Evolutionary conservation across 1,139 yeast species (phyloP), one percentile per base, ranked within the genome.

Genomic region (Pneumocystis canis): DNA sequence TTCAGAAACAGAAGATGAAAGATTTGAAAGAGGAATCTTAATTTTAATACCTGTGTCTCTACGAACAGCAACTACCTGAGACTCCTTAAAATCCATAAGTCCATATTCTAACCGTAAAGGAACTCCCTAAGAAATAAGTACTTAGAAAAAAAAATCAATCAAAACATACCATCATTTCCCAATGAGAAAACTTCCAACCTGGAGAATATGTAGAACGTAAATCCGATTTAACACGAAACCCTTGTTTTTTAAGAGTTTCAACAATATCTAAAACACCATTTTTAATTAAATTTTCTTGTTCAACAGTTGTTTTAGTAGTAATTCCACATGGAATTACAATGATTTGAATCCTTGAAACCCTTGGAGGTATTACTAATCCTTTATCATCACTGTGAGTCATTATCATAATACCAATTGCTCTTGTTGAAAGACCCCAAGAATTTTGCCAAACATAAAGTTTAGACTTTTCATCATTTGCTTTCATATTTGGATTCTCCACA

Each of bases 361-460:
- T 83, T 70, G 99, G 99, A 67, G 99, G 99, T 70, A 94, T 81
- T 61, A 94, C 98, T 71, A 94, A 81, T 74, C 99, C 99, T 80
- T 89, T 90, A 80, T 94, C 90, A 77, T 94, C 99, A 58, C 97
- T 89, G 75, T 94, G 99, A 66, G 89, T 84, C 99, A 94, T 94
- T 66, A 89, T 87, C 98, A 92, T 92, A 69, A 94, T 98, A 80
- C 99, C 99, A 74, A 94, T 90, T 68, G 87, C 95, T 78, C 99
- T 89, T 67, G 99, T 94, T 60, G 97, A 89, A 71, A 92, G 80
- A 77, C 99, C 99, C 99, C 99, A 94, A 11, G 97, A 90, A 80
- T 94, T 94, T 79, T 94, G 99, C 83, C 85, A 89, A 39, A 95
- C 97, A 71, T 78, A 82, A 61, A 89, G 78, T 78, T 88, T 87